Conservation (phyloP, 2,329 filamentous ascomycete species). For the Lachnellula arida region DNA sequence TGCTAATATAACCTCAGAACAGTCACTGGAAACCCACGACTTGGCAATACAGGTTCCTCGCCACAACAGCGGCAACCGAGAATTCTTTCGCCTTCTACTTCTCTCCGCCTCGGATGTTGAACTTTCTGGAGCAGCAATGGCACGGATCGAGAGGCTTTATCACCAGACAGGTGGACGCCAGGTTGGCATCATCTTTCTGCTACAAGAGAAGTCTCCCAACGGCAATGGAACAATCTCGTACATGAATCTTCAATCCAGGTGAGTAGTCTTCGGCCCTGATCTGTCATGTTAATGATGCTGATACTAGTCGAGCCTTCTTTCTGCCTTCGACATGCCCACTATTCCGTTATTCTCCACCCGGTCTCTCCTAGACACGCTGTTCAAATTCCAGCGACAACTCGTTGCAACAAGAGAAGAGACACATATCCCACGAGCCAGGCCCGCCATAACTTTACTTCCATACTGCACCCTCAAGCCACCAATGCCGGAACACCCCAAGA, state of each 20-base stretch:
- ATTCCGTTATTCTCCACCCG: constrained; percentile 24
- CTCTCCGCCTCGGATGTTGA: constrained; percentile 26
- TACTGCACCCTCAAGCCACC: constrained; percentile 25
- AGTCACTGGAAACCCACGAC: constrained; percentile 27
- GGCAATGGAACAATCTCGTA: constrained; percentile 22
- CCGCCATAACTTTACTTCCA: constrained; percentile 24
- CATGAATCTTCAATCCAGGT: constrained; percentile 31
- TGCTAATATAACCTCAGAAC: constrained; percentile 17
- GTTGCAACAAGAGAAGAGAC: constrained; percentile 3
- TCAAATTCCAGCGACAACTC: constrained; percentile 26
- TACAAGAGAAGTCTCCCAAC: constrained; percentile 19
- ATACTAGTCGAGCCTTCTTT: constrained; percentile 20
- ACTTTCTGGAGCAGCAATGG: constrained; percentile 9
- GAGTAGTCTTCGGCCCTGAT: not conserved
- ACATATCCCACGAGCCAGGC: constrained; percentile 2
- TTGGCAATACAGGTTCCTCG: constrained; percentile 24
- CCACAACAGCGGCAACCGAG: constrained; percentile 8
- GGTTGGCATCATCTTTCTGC: constrained; percentile 31
- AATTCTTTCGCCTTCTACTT: constrained; percentile 26
- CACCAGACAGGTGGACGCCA: constrained; percentile 28
- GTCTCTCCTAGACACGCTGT: constrained; percentile 22
- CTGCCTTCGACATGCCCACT: constrained; percentile 27
- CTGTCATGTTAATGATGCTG: not conserved
- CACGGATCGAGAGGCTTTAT: constrained; percentile 30
- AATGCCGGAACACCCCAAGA: constrained; percentile 29